phyloP scores from a whole-genome alignment of 352 stramenopile genomes.

The Pythium phragmiticola region DNA sequence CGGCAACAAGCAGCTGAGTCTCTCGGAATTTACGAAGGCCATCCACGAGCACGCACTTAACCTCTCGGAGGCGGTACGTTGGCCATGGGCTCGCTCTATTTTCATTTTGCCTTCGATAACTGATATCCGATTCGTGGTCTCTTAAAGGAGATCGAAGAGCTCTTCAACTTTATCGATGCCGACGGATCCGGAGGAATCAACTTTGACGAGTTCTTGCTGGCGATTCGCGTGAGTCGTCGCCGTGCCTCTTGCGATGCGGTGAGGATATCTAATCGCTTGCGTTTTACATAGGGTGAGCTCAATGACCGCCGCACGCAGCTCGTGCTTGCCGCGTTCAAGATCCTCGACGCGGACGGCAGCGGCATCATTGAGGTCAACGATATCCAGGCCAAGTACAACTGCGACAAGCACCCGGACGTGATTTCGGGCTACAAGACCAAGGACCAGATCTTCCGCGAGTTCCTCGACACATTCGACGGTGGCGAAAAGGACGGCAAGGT shows the following conservation, averaged over 20 bases:
- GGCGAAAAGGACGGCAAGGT: constrained; percentile 88
- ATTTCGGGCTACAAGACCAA: constrained; percentile 65
- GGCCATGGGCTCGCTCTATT: background rate
- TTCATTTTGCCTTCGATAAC: background rate
- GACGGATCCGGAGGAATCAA: constrained; percentile 79
- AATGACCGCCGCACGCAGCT: constrained; percentile 75
- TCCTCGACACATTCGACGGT: constrained; percentile 87
- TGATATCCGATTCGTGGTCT: background rate
- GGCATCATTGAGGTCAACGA: constrained; percentile 78
- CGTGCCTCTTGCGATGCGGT: background rate
- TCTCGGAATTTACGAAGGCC: constrained; percentile 77
- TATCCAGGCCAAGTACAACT: constrained; percentile 76
- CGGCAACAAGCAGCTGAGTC: constrained; percentile 70
- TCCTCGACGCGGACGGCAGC: constrained; percentile 72
- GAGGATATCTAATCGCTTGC: background rate
- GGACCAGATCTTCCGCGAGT: constrained; percentile 77
- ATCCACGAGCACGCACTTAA: constrained; percentile 66
- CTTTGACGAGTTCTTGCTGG: constrained; percentile 85
- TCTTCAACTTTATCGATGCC: constrained; percentile 85
- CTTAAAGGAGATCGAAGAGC: constrained; percentile 33
- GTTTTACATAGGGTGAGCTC: background rate
- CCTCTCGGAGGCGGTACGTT: constrained; percentile 38
- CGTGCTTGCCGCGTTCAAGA: constrained; percentile 74
- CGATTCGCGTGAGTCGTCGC: constrained; percentile 40
- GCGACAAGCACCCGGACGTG: constrained; percentile 84